phyloP scores from a whole-genome alignment of 495 filamentous ascomycete species.

The Annulohypoxylon maeteangense region DNA sequence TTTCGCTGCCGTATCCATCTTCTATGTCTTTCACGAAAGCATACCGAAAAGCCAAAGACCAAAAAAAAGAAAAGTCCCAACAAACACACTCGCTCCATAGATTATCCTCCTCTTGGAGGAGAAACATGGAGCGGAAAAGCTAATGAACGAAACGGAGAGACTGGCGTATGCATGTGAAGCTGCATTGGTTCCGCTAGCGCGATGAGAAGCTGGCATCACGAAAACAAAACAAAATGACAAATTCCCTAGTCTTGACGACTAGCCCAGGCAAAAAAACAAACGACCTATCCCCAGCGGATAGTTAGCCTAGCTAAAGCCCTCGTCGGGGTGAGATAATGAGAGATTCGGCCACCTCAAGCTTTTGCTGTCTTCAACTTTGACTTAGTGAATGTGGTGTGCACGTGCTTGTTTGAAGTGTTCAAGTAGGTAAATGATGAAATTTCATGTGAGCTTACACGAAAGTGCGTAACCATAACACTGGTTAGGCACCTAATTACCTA shows the following conservation, averaged over 20 bases:
- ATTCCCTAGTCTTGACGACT: constrained; percentile 45
- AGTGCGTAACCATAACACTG: neutral
- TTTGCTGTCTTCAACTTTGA: constrained; percentile 7
- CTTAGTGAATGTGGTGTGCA: neutral
- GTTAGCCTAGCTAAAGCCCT: constrained; percentile 52
- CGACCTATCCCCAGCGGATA: constrained; percentile 38
- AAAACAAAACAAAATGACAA: constrained; percentile 28
- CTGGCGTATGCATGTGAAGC: constrained; percentile 37
- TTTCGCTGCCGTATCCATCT: constrained; percentile 46
- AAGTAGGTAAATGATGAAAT: too few species aligned
- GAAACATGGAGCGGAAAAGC: constrained; percentile 28
- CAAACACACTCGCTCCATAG: constrained; percentile 26
- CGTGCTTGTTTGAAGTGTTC: neutral
- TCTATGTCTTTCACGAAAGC: constrained; percentile 43
- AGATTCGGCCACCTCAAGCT: constrained; percentile 59
- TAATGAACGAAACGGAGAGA: constrained; percentile 27
- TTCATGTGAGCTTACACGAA: too few species aligned
- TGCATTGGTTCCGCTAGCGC: constrained; percentile 45
- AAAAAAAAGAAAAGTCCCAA: constrained; percentile 21
- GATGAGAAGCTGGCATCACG: constrained; percentile 40
- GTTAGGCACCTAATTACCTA: too few species aligned
- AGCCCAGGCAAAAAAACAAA: constrained; percentile 32
- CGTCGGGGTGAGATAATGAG: constrained; percentile 57
- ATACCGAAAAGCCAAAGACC: constrained; percentile 12
- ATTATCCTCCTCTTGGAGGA: constrained; percentile 20